Evolutionary conservation across 1,284 basidiomycete genomes (phyloP).

Genomic region (Cryptococcus amylolentus): DNA sequence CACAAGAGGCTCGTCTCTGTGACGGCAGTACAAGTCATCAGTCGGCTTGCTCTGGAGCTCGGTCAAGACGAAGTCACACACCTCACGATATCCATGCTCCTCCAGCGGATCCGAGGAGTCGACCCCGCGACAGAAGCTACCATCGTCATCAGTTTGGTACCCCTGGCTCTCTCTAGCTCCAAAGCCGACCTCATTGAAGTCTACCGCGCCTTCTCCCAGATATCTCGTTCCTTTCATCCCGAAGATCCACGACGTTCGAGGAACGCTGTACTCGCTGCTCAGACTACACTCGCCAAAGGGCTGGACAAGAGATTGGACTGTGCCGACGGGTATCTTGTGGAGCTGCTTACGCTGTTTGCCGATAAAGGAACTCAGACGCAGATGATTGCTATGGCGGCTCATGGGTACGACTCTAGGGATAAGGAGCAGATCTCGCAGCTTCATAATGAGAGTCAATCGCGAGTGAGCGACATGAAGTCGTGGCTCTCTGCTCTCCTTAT

Average conservation of each 20-base stretch:
- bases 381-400: slow-evolving; percentile 58
- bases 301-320: slow-evolving; percentile 65
- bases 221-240: slow-evolving; percentile 75
- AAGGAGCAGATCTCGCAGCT: slow-evolving; percentile 32
- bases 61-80: slow-evolving; percentile 72
- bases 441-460: slow-evolving; percentile 25
- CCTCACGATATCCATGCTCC: slow-evolving; percentile 83
- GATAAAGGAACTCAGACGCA: slow-evolving; percentile 92
- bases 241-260: slow-evolving; percentile 81
- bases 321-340: slow-evolving; percentile 74
- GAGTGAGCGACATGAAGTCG: slow-evolving; percentile 64
- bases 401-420: slow-evolving; percentile 28
- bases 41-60: slow-evolving; percentile 77
- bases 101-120: slow-evolving; percentile 79
- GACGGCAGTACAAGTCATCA: slow-evolving; percentile 84
- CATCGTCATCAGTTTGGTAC: slow-evolving; percentile 86
- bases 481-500: slow-evolving; percentile 81
- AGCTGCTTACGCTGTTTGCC: slow-evolving; percentile 78
- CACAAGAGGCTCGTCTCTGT: slow-evolving; percentile 80
- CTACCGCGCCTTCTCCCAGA: slow-evolving; percentile 76
- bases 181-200: slow-evolving; percentile 78
- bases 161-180: slow-evolving; percentile 76
- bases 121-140: slow-evolving; percentile 84
- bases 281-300: slow-evolving; percentile 79
- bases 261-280: slow-evolving; percentile 83